Percentiles rank a stretch among this genome's conserved stretches.
Evolutionary conservation across 129 eudicot species (phyloP).

Genomic region (Silybum marianum): DNA sequence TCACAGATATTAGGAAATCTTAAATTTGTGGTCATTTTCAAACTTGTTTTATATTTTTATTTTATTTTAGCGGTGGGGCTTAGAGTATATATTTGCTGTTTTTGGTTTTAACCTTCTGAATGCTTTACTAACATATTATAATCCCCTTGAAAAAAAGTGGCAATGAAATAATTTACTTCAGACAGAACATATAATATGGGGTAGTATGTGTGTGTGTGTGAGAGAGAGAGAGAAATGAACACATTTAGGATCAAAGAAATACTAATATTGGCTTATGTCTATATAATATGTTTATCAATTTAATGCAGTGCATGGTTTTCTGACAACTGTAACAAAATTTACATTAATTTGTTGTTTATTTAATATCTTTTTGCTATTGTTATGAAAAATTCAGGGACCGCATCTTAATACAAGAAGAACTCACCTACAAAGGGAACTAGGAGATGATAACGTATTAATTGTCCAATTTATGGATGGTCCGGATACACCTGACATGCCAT

Average conservation of each 20-base stretch:
- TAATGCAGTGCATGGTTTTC: neutral
- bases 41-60: neutral
- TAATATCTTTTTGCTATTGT: neutral
- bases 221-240: neutral
- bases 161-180: neutral
- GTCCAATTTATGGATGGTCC: slow-evolving; percentile 45
- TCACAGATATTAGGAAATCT: neutral
- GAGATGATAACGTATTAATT: slow-evolving; percentile 64
- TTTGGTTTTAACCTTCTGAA: neutral
- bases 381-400: slow-evolving; percentile 49
- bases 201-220: neutral
- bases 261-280: neutral
- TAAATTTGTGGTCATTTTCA: neutral
- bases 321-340: neutral
- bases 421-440: slow-evolving; percentile 55
- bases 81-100: neutral
- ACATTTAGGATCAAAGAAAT: neutral
- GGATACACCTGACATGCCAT: slow-evolving; percentile 13
- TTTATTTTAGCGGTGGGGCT: neutral
- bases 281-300: neutral
- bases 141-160: neutral
- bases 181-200: neutral
- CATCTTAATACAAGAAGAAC: slow-evolving; percentile 45
- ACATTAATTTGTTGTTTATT: neutral
- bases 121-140: neutral